Evolutionary conservation across 75 land plant genomes (phyloP), one percentile per base, ranked within the genome.

Genomic region (Selaginella moellendorffii): DNA sequence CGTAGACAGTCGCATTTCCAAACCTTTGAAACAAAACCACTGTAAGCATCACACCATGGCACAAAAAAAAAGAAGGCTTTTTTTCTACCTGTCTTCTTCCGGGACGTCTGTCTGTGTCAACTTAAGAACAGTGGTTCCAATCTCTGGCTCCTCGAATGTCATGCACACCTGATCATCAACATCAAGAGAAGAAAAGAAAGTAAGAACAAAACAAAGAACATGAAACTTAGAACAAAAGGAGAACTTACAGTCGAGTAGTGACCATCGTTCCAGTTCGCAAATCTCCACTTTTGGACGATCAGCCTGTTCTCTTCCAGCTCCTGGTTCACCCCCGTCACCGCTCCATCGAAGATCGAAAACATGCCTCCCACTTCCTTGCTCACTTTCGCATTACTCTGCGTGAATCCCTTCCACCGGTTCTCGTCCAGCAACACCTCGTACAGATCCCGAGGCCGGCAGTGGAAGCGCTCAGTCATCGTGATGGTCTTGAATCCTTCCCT

Each of bases 1-100:
- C 96, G 17, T 85, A 83, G 66, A 88, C 98, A 0, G 96, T 93
- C 0, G 86, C 66, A 70, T 93, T 93, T 52, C 98, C 98, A 65
- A 79, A 93, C 68, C 97, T 91, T 77, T 67, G 0, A 60, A n/a
- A 60, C 12, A 10, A 63, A 10, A 29, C 5, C 1, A 63, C 23
- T 1, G 27, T 9, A 22, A 17, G 2, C 9, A 56, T 21, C n/a
- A 56, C 8, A 25, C 24, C 14, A 31, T 64, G 71, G 22, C n/a
- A n/a, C n/a, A n/a, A n/a, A n/a, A n/a, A n/a, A n/a, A n/a, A n/a
- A n/a, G n/a, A n/a, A n/a, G n/a, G n/a, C n/a, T n/a, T n/a, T n/a
- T n/a, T n/a, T n/a, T n/a, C n/a, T 58, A 92, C 95, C 88, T 92
- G 69, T 92, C 97, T 65, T 92, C 97, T 56, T 85, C 89, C 5